phyloP scores from a whole-genome alignment of 2,329 filamentous ascomycete species.

The Pleurostoma richardsiae region DNA sequence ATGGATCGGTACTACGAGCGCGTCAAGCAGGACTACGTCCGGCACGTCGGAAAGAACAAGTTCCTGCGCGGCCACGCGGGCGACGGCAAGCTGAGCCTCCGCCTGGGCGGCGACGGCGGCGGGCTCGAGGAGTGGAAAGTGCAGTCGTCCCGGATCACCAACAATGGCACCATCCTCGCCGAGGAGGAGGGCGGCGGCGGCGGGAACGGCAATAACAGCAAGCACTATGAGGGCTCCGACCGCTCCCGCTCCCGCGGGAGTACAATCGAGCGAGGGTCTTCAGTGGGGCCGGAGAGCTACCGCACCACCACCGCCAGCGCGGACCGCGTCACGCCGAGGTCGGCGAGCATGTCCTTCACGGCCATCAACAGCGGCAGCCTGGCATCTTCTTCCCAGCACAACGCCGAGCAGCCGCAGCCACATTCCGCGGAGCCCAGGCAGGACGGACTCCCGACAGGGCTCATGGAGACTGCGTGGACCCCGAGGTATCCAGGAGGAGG shows the following conservation, averaged over 20 bases:
- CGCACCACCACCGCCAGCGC: constrained; percentile 8
- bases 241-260: constrained; percentile 16
- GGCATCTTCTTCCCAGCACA: neutral
- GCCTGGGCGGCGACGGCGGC: constrained; percentile 37
- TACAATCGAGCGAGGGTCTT: constrained; percentile 22
- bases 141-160: constrained; percentile 30
- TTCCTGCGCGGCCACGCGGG: constrained; percentile 6
- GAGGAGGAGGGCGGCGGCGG: constrained; percentile 18
- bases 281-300: constrained; percentile 16
- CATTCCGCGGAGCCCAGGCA: too few relatives aligned
- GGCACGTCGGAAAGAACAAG: constrained; percentile 18
- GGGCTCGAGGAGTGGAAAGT: constrained; percentile 51
- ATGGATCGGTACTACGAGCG: constrained; percentile 48
- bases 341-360: constrained; percentile 28
- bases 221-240: constrained; percentile 13
- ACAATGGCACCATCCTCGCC: constrained; percentile 34
- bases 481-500: neutral
- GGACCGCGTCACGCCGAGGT: constrained; percentile 19
- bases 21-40: constrained; percentile 43
- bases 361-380: constrained; percentile 26
- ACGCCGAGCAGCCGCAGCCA: too few relatives aligned
- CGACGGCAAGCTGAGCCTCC: constrained; percentile 30
- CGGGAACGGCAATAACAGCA: constrained; percentile 13
- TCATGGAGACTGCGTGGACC: too few relatives aligned
- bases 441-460: too few relatives aligned